Evolutionary conservation across 164 flowering plant species (phyloP).

Genomic region (Piper longum): DNA sequence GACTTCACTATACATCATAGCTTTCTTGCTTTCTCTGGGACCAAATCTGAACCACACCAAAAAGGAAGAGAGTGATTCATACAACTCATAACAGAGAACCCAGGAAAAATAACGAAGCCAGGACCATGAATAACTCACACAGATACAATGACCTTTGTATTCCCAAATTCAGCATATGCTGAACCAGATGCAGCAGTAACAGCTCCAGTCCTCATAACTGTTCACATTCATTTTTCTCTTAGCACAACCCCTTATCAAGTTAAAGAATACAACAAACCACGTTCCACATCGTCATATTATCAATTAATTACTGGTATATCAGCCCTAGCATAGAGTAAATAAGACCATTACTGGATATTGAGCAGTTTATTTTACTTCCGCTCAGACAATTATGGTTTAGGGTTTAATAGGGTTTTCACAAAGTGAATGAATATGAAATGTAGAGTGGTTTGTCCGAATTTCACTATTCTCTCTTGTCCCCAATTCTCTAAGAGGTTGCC

Average conservation of each 20-base stretch:
- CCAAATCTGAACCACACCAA: slow-evolving; percentile 50
- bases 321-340: too few species aligned
- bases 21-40: slow-evolving; percentile 98
- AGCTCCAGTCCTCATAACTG: slow-evolving; percentile 82
- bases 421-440: too few species aligned
- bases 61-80: background rate
- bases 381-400: too few species aligned
- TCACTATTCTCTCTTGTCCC: too few species aligned
- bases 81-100: background rate
- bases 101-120: background rate
- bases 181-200: slow-evolving; percentile 92
- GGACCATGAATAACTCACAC: slow-evolving; percentile 47
- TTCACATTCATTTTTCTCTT: slow-evolving; percentile 6
- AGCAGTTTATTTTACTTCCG: too few species aligned
- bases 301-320: too few species aligned
- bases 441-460: too few species aligned
- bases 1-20: slow-evolving; percentile 80
- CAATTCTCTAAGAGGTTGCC: too few species aligned
- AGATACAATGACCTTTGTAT: slow-evolving; percentile 90
- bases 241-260: background rate
- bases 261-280: background rate
- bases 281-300: too few species aligned
- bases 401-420: too few species aligned
- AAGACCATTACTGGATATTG: too few species aligned
- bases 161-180: slow-evolving; percentile 91